A percentile compares a stretch with the other conserved stretches of the same genome.
phyloP scores from a whole-genome alignment of 495 filamentous ascomycete species.

The Aspergillus egyptiacus region DNA sequence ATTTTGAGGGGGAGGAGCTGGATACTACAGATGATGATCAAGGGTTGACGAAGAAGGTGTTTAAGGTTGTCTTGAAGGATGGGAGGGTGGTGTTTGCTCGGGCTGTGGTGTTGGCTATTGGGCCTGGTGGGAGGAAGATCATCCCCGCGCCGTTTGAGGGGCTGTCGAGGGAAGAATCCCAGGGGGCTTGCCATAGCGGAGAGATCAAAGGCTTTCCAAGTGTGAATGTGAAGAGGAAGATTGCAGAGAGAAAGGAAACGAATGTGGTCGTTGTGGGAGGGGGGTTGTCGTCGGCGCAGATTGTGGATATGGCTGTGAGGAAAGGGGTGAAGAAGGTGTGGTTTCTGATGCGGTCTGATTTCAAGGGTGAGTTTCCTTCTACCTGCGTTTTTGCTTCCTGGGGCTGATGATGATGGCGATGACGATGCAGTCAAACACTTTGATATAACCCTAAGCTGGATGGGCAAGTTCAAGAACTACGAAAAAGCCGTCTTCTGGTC shows the following conservation, averaged over 20 bases:
- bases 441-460: conserved; percentile 57
- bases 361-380: conserved; percentile 37
- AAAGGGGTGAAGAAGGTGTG: conserved; percentile 50
- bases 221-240: conserved; percentile 37
- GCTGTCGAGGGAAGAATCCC: conserved; percentile 31
- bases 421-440: conserved; percentile 50
- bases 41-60: conserved; percentile 39
- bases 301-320: conserved; percentile 50
- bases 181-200: conserved; percentile 50
- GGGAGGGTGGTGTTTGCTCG: conserved; percentile 43
- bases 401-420: not conserved
- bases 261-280: conserved; percentile 57
- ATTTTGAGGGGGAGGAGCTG: too few relatives aligned
- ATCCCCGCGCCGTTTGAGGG: conserved; percentile 34
- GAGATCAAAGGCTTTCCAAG: conserved; percentile 48
- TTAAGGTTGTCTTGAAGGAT: conserved; percentile 45
- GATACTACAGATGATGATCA: conserved; percentile 24
- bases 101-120: conserved; percentile 52
- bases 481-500: conserved; percentile 59
- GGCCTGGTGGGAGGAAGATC: conserved; percentile 47
- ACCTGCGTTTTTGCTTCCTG: not conserved
- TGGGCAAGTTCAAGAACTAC: conserved; percentile 61
- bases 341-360: conserved; percentile 51
- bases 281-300: conserved; percentile 55
- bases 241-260: conserved; percentile 38